Evolutionary conservation across 768 basidiomycete species (phyloP).

Genomic region (Mrakia gelida): DNA sequence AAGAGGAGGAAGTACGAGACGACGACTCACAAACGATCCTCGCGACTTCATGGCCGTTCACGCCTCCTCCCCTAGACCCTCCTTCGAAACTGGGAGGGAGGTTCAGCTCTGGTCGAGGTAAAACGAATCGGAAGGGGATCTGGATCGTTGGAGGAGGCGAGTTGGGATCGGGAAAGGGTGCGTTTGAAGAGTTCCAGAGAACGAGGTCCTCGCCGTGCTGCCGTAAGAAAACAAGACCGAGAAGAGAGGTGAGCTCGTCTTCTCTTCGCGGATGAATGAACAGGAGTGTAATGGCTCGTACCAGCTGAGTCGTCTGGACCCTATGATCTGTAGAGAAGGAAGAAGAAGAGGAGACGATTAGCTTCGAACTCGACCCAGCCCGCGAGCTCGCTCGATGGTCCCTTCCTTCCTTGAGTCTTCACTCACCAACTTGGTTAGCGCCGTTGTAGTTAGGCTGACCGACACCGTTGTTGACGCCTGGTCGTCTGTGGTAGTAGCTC

Average conservation of each 20-base stretch:
- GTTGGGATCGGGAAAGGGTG: not conserved
- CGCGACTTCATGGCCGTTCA: conserved; percentile 1
- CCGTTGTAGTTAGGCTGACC: too few species aligned
- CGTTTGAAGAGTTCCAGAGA: not conserved
- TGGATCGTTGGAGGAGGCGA: not conserved
- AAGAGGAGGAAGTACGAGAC: not conserved
- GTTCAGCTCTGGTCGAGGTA: not conserved
- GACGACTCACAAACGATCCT: not conserved
- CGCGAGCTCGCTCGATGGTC: not conserved
- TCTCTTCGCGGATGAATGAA: too few species aligned
- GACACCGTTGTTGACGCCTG: not conserved
- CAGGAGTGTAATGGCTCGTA: too few species aligned
- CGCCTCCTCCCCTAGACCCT: not conserved
- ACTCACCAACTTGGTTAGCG: not conserved
- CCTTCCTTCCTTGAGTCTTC: not conserved
- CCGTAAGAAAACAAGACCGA: not conserved
- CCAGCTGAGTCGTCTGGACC: not conserved
- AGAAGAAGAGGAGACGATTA: not conserved
- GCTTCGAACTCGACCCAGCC: not conserved
- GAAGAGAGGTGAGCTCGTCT: not conserved
- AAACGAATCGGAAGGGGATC: not conserved
- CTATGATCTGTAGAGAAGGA: not conserved
- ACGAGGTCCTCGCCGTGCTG: not conserved
- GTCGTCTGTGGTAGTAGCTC: not conserved
- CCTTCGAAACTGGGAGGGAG: conserved; percentile 13